Evolutionary conservation across 768 basidiomycete species (phyloP).

Genomic region (Xerocomellus intermedius): DNA sequence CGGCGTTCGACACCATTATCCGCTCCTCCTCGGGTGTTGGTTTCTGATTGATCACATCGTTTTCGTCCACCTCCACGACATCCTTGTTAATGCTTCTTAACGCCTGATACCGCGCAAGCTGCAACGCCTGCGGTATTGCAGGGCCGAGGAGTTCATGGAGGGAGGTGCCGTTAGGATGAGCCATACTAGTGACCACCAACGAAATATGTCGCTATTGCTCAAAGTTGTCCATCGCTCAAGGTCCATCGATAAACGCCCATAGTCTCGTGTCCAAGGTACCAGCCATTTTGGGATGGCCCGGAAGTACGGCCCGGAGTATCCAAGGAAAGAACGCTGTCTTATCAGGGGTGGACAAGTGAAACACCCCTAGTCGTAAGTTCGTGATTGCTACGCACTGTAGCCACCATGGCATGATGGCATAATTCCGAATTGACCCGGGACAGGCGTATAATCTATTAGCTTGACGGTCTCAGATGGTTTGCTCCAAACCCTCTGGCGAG

Average conservation of each 20-base stretch:
- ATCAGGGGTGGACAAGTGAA: neutral
- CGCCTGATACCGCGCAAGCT: conserved; percentile 12
- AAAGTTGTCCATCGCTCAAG: neutral
- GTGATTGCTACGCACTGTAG: neutral
- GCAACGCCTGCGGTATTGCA: conserved; percentile 6
- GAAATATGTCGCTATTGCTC: neutral
- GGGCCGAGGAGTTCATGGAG: conserved; percentile 8
- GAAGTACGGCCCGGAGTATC: neutral
- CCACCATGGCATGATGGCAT: too few relatives aligned
- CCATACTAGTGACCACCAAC: neutral
- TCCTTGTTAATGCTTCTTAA: neutral
- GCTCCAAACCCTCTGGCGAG: too few relatives aligned
- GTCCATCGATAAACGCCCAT: neutral
- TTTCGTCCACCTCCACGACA: conserved; percentile 1
- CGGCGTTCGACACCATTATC: conserved; percentile 3
- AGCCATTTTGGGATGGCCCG: neutral
- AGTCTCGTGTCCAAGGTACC: neutral
- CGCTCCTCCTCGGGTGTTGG: conserved; percentile 15
- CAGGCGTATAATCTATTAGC: neutral
- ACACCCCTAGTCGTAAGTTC: neutral
- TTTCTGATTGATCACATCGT: conserved; percentile 13
- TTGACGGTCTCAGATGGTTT: neutral
- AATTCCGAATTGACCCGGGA: neutral
- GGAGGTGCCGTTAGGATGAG: neutral
- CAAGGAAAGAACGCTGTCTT: neutral